Base-by-base conservation (phyloP, 2,329 filamentous ascomycete species). In the Dactylonectria estremocensis region DNA sequence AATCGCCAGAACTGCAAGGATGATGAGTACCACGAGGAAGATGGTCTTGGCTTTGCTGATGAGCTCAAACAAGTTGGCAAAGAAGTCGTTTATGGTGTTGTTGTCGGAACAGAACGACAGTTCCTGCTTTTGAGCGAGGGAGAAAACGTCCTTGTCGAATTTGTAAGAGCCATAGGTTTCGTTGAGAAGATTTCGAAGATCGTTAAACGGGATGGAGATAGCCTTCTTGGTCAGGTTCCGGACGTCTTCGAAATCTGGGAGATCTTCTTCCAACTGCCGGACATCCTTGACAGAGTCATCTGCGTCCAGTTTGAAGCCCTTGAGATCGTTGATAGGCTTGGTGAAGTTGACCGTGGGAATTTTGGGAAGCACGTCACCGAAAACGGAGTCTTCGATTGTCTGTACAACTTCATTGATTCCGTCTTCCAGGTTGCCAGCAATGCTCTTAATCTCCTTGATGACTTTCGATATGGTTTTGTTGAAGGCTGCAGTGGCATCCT, bases 91-190 rank as follows among this genome's bases (percentile, higher is more conserved):
- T 80, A 99, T 92, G 35, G 89, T 90, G 71, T 93, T 88, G 81
- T 96, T 94, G 77, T 94, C 90, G 48, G 94, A 94, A 84, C 96
- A 99, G 83, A 99, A 98, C 1, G 88, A 91, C 60, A 99, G 85
- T 43, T 90, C 84, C 80, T 97, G 88, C 83, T 97, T 97, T 74
- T 91, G 84, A 1, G 96, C 95, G 3, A 97, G 87, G 0, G 95
- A 94, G 74, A 99, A 95, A 10, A 92, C 81, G 13, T 89, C 88
- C 16, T 90, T 87, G 78, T 98, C 90, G 78, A 98, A 97, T 35
- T 85, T 87, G 85, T 95, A 98, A 69, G 84, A 87, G 56, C 90
- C 88, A 76, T 96, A 88, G 37, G 87, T 90, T 14, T 90, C 83
- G 71, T 94, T 92, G 76, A 99, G 88, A 53, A 92, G 84, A 69